These are phyloP conservation scores for Diaporthe citrichinensis DNA, from an alignment of 2,329 filamentous ascomycete genomes.

Conservation along the genomic window DNA sequence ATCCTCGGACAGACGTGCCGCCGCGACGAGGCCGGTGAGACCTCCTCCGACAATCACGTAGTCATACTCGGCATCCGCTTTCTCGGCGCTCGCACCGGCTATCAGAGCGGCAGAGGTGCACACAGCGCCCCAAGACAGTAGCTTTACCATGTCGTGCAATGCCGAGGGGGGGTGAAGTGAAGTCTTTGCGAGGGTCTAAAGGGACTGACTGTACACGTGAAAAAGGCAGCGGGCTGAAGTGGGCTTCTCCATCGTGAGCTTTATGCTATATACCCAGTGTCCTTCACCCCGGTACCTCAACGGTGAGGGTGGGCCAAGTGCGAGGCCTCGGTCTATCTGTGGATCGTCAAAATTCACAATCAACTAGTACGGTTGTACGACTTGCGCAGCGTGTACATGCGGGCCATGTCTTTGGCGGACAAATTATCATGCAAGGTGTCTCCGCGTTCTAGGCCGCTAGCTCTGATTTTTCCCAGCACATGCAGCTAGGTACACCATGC, in stretches of 20 bases:
- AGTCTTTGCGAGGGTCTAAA: neutral
- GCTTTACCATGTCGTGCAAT: neutral
- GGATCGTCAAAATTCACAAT: neutral
- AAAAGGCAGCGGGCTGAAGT: neutral
- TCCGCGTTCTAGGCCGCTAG: slow-evolving; percentile 5
- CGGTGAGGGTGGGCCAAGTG: neutral
- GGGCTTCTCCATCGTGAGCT: neutral
- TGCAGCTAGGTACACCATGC: neutral
- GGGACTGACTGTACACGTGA: neutral
- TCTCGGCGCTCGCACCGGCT: neutral
- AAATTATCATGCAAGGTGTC: slow-evolving; percentile 5
- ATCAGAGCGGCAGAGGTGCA: neutral
- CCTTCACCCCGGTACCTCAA: neutral
- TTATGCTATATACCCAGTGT: neutral
- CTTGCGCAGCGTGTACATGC: neutral
- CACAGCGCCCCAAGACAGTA: slow-evolving; percentile 4
- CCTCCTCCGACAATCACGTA: slow-evolving; percentile 26
- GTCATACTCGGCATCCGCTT: slow-evolving; percentile 9
- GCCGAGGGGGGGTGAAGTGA: neutral
- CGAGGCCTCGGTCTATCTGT: neutral
- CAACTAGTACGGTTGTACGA: neutral
- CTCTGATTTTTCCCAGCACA: neutral
- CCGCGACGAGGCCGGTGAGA: slow-evolving; percentile 19
- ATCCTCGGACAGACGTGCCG: slow-evolving; percentile 7
- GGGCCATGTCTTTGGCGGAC: slow-evolving; percentile 5